These are phyloP conservation scores for Emericellopsis terricola DNA, from an alignment of 495 filamentous ascomycete genomes.

Conservation along the genomic window DNA sequence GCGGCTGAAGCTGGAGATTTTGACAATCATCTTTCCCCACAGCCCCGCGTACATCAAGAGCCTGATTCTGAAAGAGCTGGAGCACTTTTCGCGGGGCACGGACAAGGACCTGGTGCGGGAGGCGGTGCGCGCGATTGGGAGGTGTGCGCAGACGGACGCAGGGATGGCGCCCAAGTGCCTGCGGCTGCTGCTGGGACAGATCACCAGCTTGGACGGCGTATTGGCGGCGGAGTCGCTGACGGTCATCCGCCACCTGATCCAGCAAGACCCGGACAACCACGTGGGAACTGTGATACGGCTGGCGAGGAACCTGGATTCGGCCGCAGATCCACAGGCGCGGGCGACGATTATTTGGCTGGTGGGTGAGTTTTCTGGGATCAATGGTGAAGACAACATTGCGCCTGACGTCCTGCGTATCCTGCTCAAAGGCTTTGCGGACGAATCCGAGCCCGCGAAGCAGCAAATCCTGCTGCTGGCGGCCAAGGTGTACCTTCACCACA, in stretches of 20 bases:
- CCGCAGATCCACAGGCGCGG: constrained; percentile 66
- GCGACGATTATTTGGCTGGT: constrained; percentile 96
- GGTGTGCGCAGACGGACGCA: constrained; percentile 67
- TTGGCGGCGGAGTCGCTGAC: constrained; percentile 83
- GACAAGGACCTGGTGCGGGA: constrained; percentile 68
- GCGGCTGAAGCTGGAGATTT: constrained; percentile 76
- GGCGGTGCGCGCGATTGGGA: constrained; percentile 77
- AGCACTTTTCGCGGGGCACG: constrained; percentile 69
- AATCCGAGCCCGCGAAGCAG: constrained; percentile 69
- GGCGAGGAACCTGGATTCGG: constrained; percentile 79
- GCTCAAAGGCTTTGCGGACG: constrained; percentile 64
- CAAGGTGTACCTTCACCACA: constrained; percentile 81
- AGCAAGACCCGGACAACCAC: constrained; percentile 68
- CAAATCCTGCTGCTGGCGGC: constrained; percentile 87
- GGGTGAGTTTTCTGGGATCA: constrained; percentile 71
- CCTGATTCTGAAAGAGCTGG: constrained; percentile 77
- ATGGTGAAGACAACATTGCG: constrained; percentile 71
- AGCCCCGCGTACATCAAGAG: constrained; percentile 56
- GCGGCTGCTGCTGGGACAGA: constrained; percentile 61
- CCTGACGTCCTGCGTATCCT: constrained; percentile 85
- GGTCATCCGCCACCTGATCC: constrained; percentile 87
- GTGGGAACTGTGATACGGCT: constrained; percentile 63
- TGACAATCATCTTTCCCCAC: constrained; percentile 79
- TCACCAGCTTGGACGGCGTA: constrained; percentile 67
- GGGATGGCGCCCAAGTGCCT: constrained; percentile 59